Evolutionary conservation across 768 basidiomycete genomes (phyloP).

Genomic region (Leccinum arenicola): DNA sequence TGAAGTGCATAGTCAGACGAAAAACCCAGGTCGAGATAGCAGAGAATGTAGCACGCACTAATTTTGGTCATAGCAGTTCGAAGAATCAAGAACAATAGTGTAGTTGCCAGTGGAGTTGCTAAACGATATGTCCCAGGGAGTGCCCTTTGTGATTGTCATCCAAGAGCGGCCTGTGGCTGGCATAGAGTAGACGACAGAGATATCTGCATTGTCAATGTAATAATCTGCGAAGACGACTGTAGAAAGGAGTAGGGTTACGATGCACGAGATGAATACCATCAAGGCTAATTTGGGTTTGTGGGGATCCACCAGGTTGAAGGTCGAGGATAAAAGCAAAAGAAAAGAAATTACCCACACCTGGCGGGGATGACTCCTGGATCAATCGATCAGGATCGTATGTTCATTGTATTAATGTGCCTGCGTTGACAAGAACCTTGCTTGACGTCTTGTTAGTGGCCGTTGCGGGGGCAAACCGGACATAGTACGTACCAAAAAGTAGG

Average conservation of each 20-base stretch:
- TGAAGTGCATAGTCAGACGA: neutral
- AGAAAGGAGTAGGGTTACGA: slow-evolving; percentile 11
- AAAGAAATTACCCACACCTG: neutral
- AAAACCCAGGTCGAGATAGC: neutral
- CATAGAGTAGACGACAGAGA: slow-evolving; percentile 21
- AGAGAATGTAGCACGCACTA: slow-evolving; percentile 18
- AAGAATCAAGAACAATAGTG: slow-evolving; percentile 14
- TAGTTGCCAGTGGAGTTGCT: neutral
- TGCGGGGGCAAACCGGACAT: too few species aligned
- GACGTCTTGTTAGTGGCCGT: too few species aligned
- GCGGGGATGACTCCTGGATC: too few species aligned
- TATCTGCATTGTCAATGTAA: slow-evolving; percentile 23
- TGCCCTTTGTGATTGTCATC: slow-evolving; percentile 8
- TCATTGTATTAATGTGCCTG: too few species aligned
- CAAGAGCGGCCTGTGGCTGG: slow-evolving; percentile 16
- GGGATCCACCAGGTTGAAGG: neutral
- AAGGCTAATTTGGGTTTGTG: neutral
- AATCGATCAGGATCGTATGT: too few species aligned
- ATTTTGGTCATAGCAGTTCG: slow-evolving; percentile 23
- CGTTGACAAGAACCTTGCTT: too few species aligned
- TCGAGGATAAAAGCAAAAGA: neutral
- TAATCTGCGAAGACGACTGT: slow-evolving; percentile 21
- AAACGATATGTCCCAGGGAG: slow-evolving; percentile 1
- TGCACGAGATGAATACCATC: neutral
- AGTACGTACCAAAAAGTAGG: too few species aligned